Conservation (phyloP, 192 early-diverging fungal species). For the Coemansia javaensis region DNA sequence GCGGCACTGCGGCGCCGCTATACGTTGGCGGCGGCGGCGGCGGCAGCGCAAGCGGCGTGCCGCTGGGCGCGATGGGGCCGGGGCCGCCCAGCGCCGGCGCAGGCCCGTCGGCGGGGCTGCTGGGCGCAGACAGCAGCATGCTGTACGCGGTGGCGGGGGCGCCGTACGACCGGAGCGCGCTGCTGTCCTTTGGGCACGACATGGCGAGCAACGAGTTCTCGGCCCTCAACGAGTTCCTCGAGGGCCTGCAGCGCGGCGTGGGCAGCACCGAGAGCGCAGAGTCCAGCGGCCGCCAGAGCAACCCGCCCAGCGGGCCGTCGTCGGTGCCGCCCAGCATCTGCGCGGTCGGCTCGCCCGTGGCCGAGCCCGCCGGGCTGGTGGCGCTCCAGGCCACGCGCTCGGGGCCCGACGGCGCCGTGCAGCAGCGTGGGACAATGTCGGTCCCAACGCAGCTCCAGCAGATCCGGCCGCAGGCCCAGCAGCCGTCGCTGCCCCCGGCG, state of each 20-base stretch:
- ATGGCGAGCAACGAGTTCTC: conserved; percentile 43
- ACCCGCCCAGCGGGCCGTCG: conserved; percentile 27
- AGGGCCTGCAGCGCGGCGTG: conserved; percentile 39
- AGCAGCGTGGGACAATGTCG: not conserved
- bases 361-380: conserved; percentile 4
- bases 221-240: conserved; percentile 40
- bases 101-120: too few relatives aligned
- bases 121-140: too few relatives aligned
- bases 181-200: conserved; percentile 38
- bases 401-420: not conserved
- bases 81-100: too few relatives aligned
- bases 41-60: too few relatives aligned
- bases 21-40: too few relatives aligned
- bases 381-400: too few relatives aligned
- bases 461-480: conserved; percentile 1
- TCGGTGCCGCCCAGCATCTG: conserved; percentile 21
- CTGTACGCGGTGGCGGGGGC: too few relatives aligned
- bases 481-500: not conserved
- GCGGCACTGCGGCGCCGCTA: too few relatives aligned
- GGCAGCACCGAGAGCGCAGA: conserved; percentile 17
- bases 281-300: conserved; percentile 10
- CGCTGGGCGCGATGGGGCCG: too few relatives aligned
- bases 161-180: not conserved
- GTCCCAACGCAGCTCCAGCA: too few relatives aligned
- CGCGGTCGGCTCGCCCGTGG: conserved; percentile 21